These are phyloP conservation scores for Sideroxylon spinosum DNA, from an alignment of 179 eudicot species.

Conservation along the genomic window DNA sequence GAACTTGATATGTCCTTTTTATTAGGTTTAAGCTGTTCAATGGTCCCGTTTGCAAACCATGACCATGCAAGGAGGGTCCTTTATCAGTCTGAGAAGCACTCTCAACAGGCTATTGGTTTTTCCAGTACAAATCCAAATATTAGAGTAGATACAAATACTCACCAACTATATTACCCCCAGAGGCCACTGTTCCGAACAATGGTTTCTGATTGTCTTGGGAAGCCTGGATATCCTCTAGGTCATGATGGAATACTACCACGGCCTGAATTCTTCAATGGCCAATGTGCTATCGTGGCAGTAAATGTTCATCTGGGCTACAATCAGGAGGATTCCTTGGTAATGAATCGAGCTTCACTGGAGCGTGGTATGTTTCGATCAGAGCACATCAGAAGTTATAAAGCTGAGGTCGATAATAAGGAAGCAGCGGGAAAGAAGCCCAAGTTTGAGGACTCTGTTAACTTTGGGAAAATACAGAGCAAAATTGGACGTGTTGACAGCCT, in stretches of 20 bases:
- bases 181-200: constrained; percentile 81
- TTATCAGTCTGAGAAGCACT: constrained; percentile 84
- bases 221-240: constrained; percentile 37
- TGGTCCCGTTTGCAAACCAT: constrained; percentile 86
- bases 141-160: constrained; percentile 75
- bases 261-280: constrained; percentile 81
- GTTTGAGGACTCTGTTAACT: constrained; percentile 55
- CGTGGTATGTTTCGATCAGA: constrained; percentile 98
- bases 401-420: constrained; percentile 61
- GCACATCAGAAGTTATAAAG: constrained; percentile 82
- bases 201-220: constrained; percentile 79
- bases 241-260: constrained; percentile 47
- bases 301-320: constrained; percentile 91
- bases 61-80: constrained; percentile 93
- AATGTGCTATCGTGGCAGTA: constrained; percentile 93
- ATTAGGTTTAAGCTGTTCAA: constrained; percentile 79
- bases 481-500: constrained; percentile 85
- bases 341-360: constrained; percentile 87
- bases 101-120: constrained; percentile 90
- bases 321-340: constrained; percentile 93
- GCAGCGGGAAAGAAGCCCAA: constrained; percentile 49
- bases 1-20: constrained; percentile 87
- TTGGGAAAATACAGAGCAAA: constrained; percentile 86
- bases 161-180: constrained; percentile 85
- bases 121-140: constrained; percentile 72